Percentiles rank a stretch among this genome's conserved stretches.
These are phyloP conservation scores for Geotrichum histeridarum DNA, from an alignment of 1,139 yeast genomes.

Conservation along the genomic window DNA sequence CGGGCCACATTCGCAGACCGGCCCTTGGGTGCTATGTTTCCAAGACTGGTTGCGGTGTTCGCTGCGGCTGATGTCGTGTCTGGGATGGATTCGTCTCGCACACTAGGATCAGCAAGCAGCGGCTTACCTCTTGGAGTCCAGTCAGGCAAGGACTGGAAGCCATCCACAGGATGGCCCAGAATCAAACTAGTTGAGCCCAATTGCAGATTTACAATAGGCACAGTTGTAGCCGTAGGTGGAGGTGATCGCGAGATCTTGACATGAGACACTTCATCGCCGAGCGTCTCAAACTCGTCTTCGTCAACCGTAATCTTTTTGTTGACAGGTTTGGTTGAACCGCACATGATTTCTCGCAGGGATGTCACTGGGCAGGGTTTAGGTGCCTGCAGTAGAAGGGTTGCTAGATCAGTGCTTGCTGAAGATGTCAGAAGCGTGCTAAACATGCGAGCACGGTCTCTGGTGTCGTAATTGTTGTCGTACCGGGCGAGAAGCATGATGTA, in stretches of 20 bases:
- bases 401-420: slow-evolving; percentile 45
- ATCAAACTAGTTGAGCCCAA: slow-evolving; percentile 36
- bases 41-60: slow-evolving; percentile 10
- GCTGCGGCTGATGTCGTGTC: not conserved
- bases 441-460: slow-evolving; percentile 81
- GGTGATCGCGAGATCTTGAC: slow-evolving; percentile 8
- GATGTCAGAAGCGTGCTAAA: slow-evolving; percentile 49
- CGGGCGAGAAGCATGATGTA: slow-evolving; percentile 61
- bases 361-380: slow-evolving; percentile 56
- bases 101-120: slow-evolving; percentile 28
- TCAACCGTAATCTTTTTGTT: slow-evolving; percentile 8
- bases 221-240: slow-evolving; percentile 4
- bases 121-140: slow-evolving; percentile 32
- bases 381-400: slow-evolving; percentile 72
- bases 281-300: slow-evolving; percentile 3
- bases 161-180: slow-evolving; percentile 35
- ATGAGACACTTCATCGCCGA: slow-evolving; percentile 4
- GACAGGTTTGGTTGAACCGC: slow-evolving; percentile 10
- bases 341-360: slow-evolving; percentile 23
- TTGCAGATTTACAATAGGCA: slow-evolving; percentile 23
- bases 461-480: slow-evolving; percentile 71
- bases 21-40: slow-evolving; percentile 13
- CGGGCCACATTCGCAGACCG: not conserved
- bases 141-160: slow-evolving; percentile 31
- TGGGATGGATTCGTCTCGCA: slow-evolving; percentile 30